phyloP scores from a whole-genome alignment of 2,329 filamentous ascomycete genomes.

The Colletotrichum euphorbiae region DNA sequence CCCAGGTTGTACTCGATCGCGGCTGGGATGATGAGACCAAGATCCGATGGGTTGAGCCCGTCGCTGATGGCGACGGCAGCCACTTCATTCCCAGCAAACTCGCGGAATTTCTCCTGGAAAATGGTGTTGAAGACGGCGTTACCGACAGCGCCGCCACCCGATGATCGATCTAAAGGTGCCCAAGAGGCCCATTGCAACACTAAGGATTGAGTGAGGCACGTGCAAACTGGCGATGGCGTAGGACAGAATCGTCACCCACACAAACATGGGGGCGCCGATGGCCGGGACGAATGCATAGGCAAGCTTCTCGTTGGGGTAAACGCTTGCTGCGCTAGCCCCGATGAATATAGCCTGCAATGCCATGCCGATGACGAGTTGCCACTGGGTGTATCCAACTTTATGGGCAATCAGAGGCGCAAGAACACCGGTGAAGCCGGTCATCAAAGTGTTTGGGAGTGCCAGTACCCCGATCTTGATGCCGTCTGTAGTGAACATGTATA shows the following conservation, averaged over 20 bases:
- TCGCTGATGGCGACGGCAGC: conserved; percentile 44
- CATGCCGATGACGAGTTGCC: conserved; percentile 47
- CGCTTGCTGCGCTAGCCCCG: conserved; percentile 44
- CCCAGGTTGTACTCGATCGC: conserved; percentile 48
- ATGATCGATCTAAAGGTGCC: conserved; percentile 49
- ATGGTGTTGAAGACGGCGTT: conserved; percentile 51
- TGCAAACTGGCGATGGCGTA: conserved; percentile 47
- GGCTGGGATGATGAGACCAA: conserved; percentile 45
- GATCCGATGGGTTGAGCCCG: conserved; percentile 42
- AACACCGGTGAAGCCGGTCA: conserved; percentile 29
- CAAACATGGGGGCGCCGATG: conserved; percentile 48
- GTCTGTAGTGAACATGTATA: conserved; percentile 49
- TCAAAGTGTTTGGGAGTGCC: conserved; percentile 28
- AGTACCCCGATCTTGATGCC: conserved; percentile 44
- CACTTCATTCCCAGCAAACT: conserved; percentile 46
- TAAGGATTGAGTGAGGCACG: conserved; percentile 47
- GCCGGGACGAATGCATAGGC: conserved; percentile 48
- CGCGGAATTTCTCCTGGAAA: conserved; percentile 38
- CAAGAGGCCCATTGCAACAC: conserved; percentile 46
- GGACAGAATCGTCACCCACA: conserved; percentile 47
- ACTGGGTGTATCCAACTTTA: conserved; percentile 47
- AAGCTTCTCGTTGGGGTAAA: conserved; percentile 44
- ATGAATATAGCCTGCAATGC: conserved; percentile 47
- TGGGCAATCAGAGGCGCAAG: conserved; percentile 47
- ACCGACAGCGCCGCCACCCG: conserved; percentile 48